Evolutionary conservation across 1,284 basidiomycete species (phyloP).

Genomic region (Moniliella sp.): DNA sequence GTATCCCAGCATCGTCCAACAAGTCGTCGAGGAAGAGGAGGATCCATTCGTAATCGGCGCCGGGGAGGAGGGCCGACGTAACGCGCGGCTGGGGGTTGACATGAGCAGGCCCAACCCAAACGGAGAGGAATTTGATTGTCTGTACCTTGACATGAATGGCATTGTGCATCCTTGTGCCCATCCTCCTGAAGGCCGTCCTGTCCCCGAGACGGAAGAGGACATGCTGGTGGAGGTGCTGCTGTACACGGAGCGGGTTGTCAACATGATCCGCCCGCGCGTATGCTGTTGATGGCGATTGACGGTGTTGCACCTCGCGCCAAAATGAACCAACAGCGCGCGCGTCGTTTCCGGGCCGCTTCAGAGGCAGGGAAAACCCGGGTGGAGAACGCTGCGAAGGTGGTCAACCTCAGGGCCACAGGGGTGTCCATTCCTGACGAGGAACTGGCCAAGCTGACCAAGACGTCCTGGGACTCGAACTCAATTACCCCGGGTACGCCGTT

Average conservation of each 20-base stretch:
- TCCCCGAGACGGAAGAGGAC: constrained; percentile 89
- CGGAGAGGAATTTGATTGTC: constrained; percentile 75
- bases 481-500: too few relatives aligned
- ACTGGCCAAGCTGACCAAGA: too few relatives aligned
- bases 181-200: constrained; percentile 57
- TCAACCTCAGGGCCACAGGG: constrained; percentile 71
- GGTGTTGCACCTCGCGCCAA: constrained; percentile 93
- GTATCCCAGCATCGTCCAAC: too few relatives aligned
- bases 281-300: constrained; percentile 95
- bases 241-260: constrained; percentile 88
- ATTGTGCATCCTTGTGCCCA: constrained; percentile 90
- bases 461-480: too few relatives aligned
- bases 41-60: too few relatives aligned
- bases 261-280: constrained; percentile 83
- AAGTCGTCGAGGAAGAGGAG: too few relatives aligned
- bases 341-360: constrained; percentile 83
- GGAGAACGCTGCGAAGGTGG: constrained; percentile 55
- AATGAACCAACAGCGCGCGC: constrained; percentile 94
- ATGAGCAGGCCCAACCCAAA: constrained; percentile 75
- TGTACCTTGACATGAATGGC: constrained; percentile 48
- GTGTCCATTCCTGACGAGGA: constrained; percentile 59
- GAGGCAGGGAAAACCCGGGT: constrained; percentile 85
- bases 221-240: constrained; percentile 97
- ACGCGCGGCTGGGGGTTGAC: too few relatives aligned
- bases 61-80: too few relatives aligned